Evolutionary conservation across 306 rosid genomes (phyloP), one percentile per base, ranked within the genome.

Genomic region (Cucurbita ficifolia): DNA sequence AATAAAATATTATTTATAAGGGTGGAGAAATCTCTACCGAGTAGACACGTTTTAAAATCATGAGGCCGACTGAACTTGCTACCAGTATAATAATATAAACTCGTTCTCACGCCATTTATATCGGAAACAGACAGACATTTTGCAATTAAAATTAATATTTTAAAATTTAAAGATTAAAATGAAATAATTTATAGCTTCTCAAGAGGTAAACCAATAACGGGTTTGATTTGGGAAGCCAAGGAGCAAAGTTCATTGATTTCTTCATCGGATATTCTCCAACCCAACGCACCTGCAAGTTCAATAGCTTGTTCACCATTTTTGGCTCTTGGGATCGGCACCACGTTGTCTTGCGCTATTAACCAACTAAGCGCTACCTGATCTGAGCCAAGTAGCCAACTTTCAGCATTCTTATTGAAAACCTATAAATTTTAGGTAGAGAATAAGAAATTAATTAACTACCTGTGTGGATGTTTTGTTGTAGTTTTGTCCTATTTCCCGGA

Each of bases 311-410:
- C 87, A 22, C 87, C 85, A 50, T 83, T 89, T 87, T 94, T 94
- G 45, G 97, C 97, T 79, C 97, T 97, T 14, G 96, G 97, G 79
- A 94, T 91, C 17, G 97, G 99, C 83, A 94, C 88, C 10, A 94
- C 91, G 42, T 94, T 94, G 49, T 84, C 96, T 78, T 94, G 95
- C 24, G 92, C 87, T 75, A 84, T 80, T 54, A 91, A 74, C 99
- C 99, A 94, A 80, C 89, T 94, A 60, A 94, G 77, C 39, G 79
- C 89, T 18, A 94, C 96, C 99, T 94, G 79, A 59, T 29, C 38
- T 17, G 10, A 8, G 39, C 4, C 24, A 35, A 77, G 33, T 50
- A 53, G 58, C 43, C 6, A 43, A 6, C 24, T 5, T 12, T 65
- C 39, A 3, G 2, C 53, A 43, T 21, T 39, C 33, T 39, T 8